Evolutionary conservation across 768 basidiomycete genomes (phyloP).

Genomic region (Candolleomyces efflorescens): DNA sequence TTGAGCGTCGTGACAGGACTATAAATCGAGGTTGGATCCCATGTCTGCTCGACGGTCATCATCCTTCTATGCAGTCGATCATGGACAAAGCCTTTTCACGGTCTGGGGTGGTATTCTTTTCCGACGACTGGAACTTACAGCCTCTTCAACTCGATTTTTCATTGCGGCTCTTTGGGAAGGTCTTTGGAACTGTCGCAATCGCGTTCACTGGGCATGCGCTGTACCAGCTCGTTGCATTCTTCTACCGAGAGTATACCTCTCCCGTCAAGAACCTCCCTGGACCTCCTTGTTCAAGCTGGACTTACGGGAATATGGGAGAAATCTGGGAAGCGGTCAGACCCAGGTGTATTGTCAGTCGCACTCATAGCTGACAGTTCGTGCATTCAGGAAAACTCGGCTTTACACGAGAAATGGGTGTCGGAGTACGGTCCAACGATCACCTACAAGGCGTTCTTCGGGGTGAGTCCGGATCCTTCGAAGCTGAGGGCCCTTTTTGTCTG

Average conservation of each 20-base stretch:
- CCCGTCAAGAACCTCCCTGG: not conserved
- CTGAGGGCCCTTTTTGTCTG: no score
- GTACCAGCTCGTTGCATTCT: not conserved
- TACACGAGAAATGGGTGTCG: conserved; percentile 44
- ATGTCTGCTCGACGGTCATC: no score
- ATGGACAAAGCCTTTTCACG: no score
- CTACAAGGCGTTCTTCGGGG: conserved; percentile 24
- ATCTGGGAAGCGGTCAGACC: conserved; percentile 22
- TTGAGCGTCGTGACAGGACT: no score
- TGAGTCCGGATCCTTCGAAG: not conserved
- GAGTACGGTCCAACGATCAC: conserved; percentile 41
- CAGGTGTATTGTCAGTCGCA: not conserved
- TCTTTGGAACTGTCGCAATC: not conserved
- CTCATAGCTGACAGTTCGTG: not conserved
- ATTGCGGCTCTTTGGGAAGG: not conserved
- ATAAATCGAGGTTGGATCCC: no score
- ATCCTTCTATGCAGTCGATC: no score
- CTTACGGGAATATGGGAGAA: conserved; percentile 47
- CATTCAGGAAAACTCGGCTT: conserved; percentile 29
- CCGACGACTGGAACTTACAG: not conserved
- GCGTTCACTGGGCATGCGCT: not conserved
- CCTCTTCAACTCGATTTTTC: not conserved
- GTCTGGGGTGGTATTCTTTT: not conserved
- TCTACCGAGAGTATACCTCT: not conserved
- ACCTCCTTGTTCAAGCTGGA: conserved; percentile 20